Percentiles rank a stretch among this genome's conserved stretches.
Conservation (phyloP, 148 eudicot genomes). For the Agrostemma githago region DNA sequence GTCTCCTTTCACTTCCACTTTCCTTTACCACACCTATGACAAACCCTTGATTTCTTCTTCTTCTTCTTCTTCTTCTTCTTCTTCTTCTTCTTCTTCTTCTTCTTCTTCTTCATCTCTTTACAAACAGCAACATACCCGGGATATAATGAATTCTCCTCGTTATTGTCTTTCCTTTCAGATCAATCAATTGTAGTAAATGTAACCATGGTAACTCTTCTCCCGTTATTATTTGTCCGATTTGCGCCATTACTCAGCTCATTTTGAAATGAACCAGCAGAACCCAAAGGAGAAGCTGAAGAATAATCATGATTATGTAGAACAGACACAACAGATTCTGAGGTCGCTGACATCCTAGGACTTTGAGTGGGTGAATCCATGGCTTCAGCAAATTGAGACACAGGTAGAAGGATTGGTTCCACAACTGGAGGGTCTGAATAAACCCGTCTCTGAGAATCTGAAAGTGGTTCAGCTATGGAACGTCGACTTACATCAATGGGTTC, state of each 20-base stretch:
- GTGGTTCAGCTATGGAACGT: slow-evolving; percentile 44
- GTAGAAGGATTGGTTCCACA: slow-evolving; percentile 68
- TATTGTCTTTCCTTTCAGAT: slow-evolving; percentile 45
- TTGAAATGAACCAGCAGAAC: slow-evolving; percentile 61
- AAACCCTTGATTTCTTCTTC: too few species aligned
- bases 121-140: slow-evolving; percentile 63
- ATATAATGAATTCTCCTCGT: slow-evolving; percentile 41
- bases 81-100: slow-evolving; percentile 58
- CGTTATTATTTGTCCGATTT: slow-evolving; percentile 35
- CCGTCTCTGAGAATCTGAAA: slow-evolving; percentile 51
- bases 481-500: slow-evolving; percentile 67
- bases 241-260: slow-evolving; percentile 25
- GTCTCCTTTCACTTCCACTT: too few species aligned
- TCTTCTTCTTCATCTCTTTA: slow-evolving; percentile 56
- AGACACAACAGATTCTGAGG: slow-evolving; percentile 81
- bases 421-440: slow-evolving; percentile 40
- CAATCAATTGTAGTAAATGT: slow-evolving; percentile 65
- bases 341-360: slow-evolving; percentile 70
- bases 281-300: slow-evolving; percentile 66
- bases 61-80: slow-evolving; percentile 94
- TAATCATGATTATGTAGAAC: slow-evolving; percentile 66
- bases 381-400: slow-evolving; percentile 48
- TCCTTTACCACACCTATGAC: too few species aligned
- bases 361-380: slow-evolving; percentile 46
- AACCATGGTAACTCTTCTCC: slow-evolving; percentile 63